Base-by-base conservation (phyloP, 2,329 filamentous ascomycete species). In the Rhynchosporium graminicola region DNA sequence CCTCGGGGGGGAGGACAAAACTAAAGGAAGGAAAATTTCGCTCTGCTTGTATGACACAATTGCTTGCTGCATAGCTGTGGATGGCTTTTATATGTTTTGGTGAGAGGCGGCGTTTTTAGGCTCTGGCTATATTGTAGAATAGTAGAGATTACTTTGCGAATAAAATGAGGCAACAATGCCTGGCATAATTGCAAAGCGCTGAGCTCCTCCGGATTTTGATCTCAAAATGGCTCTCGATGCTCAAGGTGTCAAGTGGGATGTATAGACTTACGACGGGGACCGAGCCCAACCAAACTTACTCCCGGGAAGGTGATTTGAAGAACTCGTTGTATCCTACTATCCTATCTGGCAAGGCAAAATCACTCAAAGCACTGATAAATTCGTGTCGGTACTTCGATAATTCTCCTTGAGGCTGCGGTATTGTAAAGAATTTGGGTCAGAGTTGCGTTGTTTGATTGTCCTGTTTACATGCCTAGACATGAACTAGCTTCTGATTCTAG, bases 1-100 rank as follows among this genome's bases (percentile, higher is more conserved):
- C 78, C 80, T 66, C 72, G 80, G 65, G 80, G 80, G 4, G 73
- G 73, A 20, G 70, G 70, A 58, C 64, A 66, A 48, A 66, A 69
- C 31, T 66, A 65, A 59, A 40, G 54, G 51, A 59, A 29, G 48
- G 57, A 56, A 60, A 54, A 57, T 52, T 60, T 57, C 29, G 33
- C 40, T 66, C 52, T 63, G 54, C 55, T 57, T 72, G 70, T 74
- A 73, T 70, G 59, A 72, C 72, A 71, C 67, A 64, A 67, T 64
- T 63, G 59, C 62, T 62, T 56, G 38, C 62, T 67, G 65, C 69
- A 70, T 71, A 64, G 69, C 68, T 60, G 20, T 29, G 60, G 61
- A 50, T 55, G 68, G 66, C 60, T 68, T 71, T 71, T 63, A 63
- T 71, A 62, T 71, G 64, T 69, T 60, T 57, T 38, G 55, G 46